A percentile compares a stretch with the other conserved stretches of the same genome.
Evolutionary conservation across 2,329 filamentous ascomycete species (phyloP).

Genomic region (Blastomyces parvus): DNA sequence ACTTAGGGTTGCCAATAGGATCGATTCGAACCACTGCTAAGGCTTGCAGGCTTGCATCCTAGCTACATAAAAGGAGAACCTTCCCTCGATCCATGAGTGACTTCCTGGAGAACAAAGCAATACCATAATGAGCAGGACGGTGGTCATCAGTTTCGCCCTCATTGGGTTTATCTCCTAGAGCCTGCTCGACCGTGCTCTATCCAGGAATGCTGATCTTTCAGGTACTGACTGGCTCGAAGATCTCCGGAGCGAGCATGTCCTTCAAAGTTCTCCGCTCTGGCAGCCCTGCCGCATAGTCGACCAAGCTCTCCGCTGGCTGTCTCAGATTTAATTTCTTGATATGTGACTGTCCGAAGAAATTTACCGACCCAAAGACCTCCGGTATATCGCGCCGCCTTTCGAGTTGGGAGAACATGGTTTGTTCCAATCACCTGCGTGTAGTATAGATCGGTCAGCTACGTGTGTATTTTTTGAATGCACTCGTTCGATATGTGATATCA

Average conservation of each 20-base stretch:
- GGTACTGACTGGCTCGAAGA: constrained; percentile 37
- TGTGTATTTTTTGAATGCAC: background rate
- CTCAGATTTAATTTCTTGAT: constrained; percentile 40
- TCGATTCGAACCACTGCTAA: background rate
- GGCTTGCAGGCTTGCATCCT: background rate
- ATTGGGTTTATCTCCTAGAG: background rate
- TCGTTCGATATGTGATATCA: background rate
- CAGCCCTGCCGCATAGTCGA: constrained; percentile 40
- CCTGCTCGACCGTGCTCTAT: constrained; percentile 24
- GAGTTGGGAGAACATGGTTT: constrained; percentile 46
- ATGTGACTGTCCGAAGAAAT: constrained; percentile 44
- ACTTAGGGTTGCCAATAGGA: background rate
- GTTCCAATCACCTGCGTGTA: constrained; percentile 42
- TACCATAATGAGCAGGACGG: background rate
- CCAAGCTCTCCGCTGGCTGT: constrained; percentile 42
- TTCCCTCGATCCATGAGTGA: background rate
- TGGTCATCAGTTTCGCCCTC: background rate
- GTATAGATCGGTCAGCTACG: background rate
- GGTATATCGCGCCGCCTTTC: constrained; percentile 41
- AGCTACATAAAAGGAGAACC: background rate
- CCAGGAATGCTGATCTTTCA: constrained; percentile 38
- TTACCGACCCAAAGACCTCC: constrained; percentile 50
- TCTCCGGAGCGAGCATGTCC: constrained; percentile 46
- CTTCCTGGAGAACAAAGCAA: background rate
- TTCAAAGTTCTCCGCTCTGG: constrained; percentile 45